Conservation (phyloP, 169 alveolate species). For the Cryptosporidium xiaoi region DNA sequence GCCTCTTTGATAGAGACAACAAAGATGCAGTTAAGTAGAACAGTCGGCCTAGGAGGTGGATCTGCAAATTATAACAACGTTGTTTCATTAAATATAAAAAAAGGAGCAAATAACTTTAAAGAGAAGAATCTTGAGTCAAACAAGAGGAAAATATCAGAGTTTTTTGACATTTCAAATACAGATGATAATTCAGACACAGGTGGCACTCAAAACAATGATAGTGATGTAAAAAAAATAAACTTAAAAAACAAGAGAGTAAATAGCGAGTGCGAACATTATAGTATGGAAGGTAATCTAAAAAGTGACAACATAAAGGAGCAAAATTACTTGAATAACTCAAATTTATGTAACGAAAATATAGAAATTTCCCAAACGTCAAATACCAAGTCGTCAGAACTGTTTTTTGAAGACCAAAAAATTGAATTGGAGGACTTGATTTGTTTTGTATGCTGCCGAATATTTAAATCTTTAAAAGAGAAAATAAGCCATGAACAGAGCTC, state of each 20-base stretch:
- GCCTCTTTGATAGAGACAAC: conserved; percentile 49
- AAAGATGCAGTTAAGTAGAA: conserved; percentile 20
- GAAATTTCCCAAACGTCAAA: too few species aligned
- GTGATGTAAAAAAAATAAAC: background rate
- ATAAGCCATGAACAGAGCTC: conserved; percentile 61
- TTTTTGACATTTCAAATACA: conserved; percentile 14
- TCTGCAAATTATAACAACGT: background rate
- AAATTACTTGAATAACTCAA: too few species aligned
- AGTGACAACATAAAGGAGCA: background rate
- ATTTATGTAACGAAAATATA: too few species aligned
- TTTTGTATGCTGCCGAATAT: conserved; percentile 60
- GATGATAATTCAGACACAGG: background rate
- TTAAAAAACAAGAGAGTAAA: background rate
- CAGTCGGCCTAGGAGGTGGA: background rate
- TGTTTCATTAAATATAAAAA: background rate
- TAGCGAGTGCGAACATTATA: background rate
- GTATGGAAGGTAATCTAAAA: background rate
- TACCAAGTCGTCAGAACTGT: too few species aligned
- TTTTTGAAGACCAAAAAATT: background rate
- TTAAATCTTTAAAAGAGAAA: conserved; percentile 27
- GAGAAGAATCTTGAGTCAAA: background rate
- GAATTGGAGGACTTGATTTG: conserved; percentile 38
- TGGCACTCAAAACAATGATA: background rate
- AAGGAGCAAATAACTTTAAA: background rate
- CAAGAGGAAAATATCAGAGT: conserved; percentile 2